Percentiles rank a stretch among this genome's conserved stretches.
Evolutionary conservation across 2,329 filamentous ascomycete species (phyloP).

Genomic region (Dryadomyces sulphureus): DNA sequence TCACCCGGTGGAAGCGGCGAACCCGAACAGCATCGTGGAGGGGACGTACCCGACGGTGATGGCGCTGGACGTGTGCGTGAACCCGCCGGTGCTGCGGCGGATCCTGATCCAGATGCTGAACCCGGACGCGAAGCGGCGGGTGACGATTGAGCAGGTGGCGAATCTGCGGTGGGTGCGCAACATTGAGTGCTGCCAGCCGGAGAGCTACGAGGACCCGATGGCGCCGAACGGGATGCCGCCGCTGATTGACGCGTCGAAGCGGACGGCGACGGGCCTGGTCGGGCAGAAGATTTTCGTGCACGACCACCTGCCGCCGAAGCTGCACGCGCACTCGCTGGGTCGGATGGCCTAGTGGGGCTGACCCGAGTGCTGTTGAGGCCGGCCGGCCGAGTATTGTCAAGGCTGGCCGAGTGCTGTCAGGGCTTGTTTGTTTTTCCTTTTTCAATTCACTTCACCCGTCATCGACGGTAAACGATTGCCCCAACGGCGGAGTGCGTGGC

Average conservation of each 20-base stretch:
- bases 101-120: slow-evolving; percentile 72
- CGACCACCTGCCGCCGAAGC: slow-evolving; percentile 38
- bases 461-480: too few species aligned
- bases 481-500: too few species aligned
- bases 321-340: slow-evolving; percentile 13
- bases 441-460: too few species aligned
- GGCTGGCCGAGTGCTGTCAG: too few species aligned
- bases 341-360: not conserved
- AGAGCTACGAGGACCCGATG: slow-evolving; percentile 49
- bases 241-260: slow-evolving; percentile 47
- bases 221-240: slow-evolving; percentile 15
- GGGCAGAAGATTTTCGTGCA: slow-evolving; percentile 42
- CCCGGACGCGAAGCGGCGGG: slow-evolving; percentile 56
- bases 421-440: too few species aligned
- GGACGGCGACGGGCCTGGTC: slow-evolving; percentile 26
- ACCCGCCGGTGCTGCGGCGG: slow-evolving; percentile 52
- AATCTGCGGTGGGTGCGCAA: slow-evolving; percentile 58
- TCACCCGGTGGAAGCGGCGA: slow-evolving; percentile 14
- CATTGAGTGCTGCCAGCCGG: slow-evolving; percentile 65
- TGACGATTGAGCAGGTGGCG: slow-evolving; percentile 53
- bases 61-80: slow-evolving; percentile 49
- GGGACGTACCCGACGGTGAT: slow-evolving; percentile 43
- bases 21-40: slow-evolving; percentile 15
- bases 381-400: too few species aligned
- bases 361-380: too few species aligned